These are phyloP conservation scores for Penicillium sclerotiorum DNA, from an alignment of 2,329 filamentous ascomycete species.

Conservation along the genomic window DNA sequence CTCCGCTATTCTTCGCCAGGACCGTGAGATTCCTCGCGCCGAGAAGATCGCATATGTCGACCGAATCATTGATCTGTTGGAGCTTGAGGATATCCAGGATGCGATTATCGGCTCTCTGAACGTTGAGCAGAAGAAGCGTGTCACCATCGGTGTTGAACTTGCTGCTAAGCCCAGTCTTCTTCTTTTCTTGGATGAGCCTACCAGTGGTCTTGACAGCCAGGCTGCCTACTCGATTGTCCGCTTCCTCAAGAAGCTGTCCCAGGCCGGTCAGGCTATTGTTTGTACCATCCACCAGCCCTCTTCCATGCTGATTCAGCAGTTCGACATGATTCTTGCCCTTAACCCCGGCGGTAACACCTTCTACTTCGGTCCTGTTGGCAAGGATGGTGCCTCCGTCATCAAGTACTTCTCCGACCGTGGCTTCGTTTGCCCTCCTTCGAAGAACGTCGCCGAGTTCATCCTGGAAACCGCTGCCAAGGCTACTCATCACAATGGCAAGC, in stretches of 20 bases:
- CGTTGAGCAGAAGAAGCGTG: conserved; percentile 70
- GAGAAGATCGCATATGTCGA: conserved; percentile 70
- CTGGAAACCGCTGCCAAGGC: conserved; percentile 66
- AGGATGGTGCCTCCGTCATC: conserved; percentile 66
- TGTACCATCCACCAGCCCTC: conserved; percentile 76
- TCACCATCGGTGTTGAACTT: conserved; percentile 74
- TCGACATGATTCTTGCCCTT: conserved; percentile 72
- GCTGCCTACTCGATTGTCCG: conserved; percentile 69
- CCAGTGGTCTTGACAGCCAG: conserved; percentile 70
- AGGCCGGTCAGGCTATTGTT: conserved; percentile 69
- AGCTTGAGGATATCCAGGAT: conserved; percentile 67
- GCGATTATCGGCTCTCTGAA: conserved; percentile 66
- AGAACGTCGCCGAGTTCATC: conserved; percentile 69
- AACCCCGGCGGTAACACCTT: conserved; percentile 71
- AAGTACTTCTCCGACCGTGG: conserved; percentile 70
- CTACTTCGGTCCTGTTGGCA: conserved; percentile 72
- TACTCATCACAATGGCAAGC: conserved; percentile 56
- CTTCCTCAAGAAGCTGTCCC: conserved; percentile 68
- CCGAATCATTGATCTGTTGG: conserved; percentile 66
- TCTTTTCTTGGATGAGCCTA: conserved; percentile 73
- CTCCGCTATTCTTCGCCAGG: conserved; percentile 66
- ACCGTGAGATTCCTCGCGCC: conserved; percentile 53
- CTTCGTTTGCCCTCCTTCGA: conserved; percentile 65
- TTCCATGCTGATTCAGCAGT: conserved; percentile 69
- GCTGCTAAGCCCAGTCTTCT: conserved; percentile 69